Conservation (phyloP, 2,329 filamentous ascomycete genomes). For the Massarina eburnea region DNA sequence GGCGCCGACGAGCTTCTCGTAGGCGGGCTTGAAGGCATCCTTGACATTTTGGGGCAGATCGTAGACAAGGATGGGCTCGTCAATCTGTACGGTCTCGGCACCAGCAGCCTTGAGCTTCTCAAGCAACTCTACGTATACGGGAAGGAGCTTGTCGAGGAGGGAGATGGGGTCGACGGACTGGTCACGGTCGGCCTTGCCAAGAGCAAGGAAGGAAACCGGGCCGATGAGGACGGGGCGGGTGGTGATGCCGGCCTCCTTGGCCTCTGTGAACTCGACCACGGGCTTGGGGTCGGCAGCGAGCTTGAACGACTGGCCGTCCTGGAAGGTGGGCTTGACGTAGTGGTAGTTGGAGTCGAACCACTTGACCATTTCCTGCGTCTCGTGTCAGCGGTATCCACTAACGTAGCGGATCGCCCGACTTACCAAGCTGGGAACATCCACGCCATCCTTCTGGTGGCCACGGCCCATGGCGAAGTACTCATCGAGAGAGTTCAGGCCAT, state of each 20-base stretch:
- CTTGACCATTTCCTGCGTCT: conserved; percentile 89
- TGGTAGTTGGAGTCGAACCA: conserved; percentile 99
- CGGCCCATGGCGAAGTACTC: conserved; percentile 99
- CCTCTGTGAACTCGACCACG: conserved; percentile 90
- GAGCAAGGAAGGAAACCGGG: conserved; percentile 94
- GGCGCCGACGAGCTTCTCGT: conserved; percentile 82
- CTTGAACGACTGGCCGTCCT: conserved; percentile 96
- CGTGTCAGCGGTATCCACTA: conserved; percentile 24
- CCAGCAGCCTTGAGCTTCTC: conserved; percentile 92
- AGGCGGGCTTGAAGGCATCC: conserved; percentile 96
- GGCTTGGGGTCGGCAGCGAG: conserved; percentile 88
- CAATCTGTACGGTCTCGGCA: conserved; percentile 95
- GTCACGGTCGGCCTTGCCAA: conserved; percentile 97
- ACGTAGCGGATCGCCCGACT: conserved; percentile 19
- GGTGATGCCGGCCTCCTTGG: conserved; percentile 91
- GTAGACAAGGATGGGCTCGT: conserved; percentile 95
- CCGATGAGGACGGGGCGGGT: conserved; percentile 95
- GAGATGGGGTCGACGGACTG: conserved; percentile 92
- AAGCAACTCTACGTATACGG: conserved; percentile 92
- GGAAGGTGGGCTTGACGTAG: conserved; percentile 98
- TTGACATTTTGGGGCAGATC: conserved; percentile 89
- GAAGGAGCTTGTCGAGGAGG: conserved; percentile 88
- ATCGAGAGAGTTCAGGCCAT: conserved; percentile 84
- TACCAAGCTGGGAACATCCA: conserved; percentile 86
- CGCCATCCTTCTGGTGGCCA: conserved; percentile 91